Evolutionary conservation across 345 rosid genomes (phyloP).

Genomic region (Acer saccharum): DNA sequence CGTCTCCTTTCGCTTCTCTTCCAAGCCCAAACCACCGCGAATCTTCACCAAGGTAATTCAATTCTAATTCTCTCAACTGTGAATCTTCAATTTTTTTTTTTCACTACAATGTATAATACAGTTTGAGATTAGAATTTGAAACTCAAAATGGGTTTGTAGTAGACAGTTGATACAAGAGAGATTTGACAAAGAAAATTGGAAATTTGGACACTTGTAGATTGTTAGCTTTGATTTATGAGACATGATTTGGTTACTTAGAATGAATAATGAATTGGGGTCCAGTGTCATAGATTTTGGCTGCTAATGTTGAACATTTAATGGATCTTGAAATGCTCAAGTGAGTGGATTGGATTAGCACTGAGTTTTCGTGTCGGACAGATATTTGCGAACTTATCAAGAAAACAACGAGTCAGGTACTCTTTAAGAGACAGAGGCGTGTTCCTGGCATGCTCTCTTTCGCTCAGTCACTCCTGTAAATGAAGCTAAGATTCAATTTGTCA

Average conservation of each 20-base stretch:
- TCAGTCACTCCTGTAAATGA: background rate
- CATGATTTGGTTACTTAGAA: background rate
- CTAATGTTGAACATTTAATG: background rate
- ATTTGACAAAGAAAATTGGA: background rate
- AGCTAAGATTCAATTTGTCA: background rate
- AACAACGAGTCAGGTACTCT: background rate
- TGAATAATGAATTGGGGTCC: background rate
- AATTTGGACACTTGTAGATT: background rate
- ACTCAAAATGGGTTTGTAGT: background rate
- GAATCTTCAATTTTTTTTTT: no score
- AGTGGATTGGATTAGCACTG: background rate
- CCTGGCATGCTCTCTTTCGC: background rate
- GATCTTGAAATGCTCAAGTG: slow-evolving; percentile 4
- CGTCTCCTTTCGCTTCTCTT: slow-evolving; percentile 49
- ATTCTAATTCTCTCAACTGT: background rate
- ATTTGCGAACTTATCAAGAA: background rate
- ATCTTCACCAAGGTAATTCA: slow-evolving; percentile 49
- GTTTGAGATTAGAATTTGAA: background rate
- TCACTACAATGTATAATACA: no score
- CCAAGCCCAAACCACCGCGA: slow-evolving; percentile 44
- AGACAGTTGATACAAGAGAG: background rate
- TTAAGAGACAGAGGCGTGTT: background rate
- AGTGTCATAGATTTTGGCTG: background rate
- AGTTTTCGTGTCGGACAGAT: background rate
- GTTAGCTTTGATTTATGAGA: background rate